phyloP scores from a whole-genome alignment of 2,329 filamentous ascomycete genomes.

The Ceratocystis smalleyi region DNA sequence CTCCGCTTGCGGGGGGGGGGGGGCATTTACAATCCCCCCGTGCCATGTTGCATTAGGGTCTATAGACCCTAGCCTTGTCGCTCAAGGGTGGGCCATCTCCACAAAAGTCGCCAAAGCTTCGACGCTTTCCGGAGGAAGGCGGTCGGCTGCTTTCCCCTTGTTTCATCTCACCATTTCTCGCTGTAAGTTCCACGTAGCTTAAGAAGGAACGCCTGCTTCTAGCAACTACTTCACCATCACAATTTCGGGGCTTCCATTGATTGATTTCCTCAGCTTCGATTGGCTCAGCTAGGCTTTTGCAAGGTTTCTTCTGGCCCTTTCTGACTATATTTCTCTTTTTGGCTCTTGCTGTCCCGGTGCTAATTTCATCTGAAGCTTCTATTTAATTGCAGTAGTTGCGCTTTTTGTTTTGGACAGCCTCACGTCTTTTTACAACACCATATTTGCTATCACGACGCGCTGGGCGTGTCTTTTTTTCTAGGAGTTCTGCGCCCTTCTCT shows the following conservation, averaged over 20 bases:
- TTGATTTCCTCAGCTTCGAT: neutral
- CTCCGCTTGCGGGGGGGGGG: conserved; percentile 9
- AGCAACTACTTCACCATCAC: neutral
- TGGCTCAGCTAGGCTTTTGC: neutral
- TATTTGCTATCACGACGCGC: neutral
- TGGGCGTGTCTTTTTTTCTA: neutral
- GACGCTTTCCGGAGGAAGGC: conserved; percentile 16
- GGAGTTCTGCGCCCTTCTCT: neutral
- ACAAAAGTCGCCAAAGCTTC: conserved; percentile 6
- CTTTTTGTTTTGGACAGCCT: neutral
- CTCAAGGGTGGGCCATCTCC: neutral
- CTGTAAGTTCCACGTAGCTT: conserved; percentile 9
- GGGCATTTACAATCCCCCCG: no score
- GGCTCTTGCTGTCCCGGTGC: neutral
- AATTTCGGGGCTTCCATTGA: neutral
- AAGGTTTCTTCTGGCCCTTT: neutral
- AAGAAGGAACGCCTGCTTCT: neutral
- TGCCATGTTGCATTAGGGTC: neutral
- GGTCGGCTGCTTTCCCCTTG: neutral
- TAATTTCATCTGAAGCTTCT: neutral
- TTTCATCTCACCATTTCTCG: neutral
- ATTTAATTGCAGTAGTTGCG: neutral
- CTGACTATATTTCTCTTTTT: neutral
- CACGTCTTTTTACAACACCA: neutral
- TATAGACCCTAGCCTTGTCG: fast-evolving